Evolutionary conservation across 2,329 filamentous ascomycete species (phyloP), one percentile per base, ranked within the genome.

Genomic region (Fusarium burgessii): DNA sequence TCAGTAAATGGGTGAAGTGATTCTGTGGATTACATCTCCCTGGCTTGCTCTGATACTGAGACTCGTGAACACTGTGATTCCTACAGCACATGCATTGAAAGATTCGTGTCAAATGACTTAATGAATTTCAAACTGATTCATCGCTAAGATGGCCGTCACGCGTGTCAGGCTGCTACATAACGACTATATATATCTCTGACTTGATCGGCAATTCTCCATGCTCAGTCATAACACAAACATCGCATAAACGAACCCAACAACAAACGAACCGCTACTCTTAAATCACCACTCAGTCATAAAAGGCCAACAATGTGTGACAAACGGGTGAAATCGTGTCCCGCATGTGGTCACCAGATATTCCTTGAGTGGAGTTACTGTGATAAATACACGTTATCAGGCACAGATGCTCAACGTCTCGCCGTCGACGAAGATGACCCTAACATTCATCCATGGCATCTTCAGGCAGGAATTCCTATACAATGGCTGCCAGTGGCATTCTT

Each of bases 11-110:
- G 7, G 29, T 29, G 8, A 29, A 29, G 29, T 29, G 29, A 29
- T 29, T 29, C 29, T 29, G 8, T 29, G 29, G 29, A 29, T 29
- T 29, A 29, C 29, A 29, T 8, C 29, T 29, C 29, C 7, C 10
- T 29, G 10, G 29, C 29, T 50, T 36, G 3, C 9, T 50, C 20
- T 15, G 20, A 25, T 2, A 4, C 12, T 25, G 32, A 7, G 17
- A 15, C 9, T n/a, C 3, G 18, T 25, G 20, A 38, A 12, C 15
- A 12, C 17, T n/a, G 6, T 25, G 15, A 12, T 25, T 38, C 9
- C 32, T 2, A 3, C 6, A 25, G 9, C 1, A 36, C 13, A 25
- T 15, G 4, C 6, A 1, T 0, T 25, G 17, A 11, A 51, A 8
- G 6, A 35, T 3, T 11, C 3, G 9, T 29, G 10, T 9, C 12